Base-by-base conservation (phyloP, 148 eudicot genomes). In the Spergularia bocconei region DNA sequence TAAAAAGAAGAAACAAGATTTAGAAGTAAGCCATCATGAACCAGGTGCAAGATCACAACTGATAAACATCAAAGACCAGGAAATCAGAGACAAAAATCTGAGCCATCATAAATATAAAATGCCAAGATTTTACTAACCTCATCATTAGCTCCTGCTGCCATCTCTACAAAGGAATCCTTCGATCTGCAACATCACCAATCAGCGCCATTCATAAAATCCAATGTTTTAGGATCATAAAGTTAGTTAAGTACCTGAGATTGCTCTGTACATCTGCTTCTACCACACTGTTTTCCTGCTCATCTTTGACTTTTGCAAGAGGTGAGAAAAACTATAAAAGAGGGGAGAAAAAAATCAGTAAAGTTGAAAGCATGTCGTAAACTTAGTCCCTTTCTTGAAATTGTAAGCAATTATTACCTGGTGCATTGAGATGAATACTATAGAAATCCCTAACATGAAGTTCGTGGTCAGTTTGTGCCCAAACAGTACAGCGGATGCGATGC, bases 391-490 rank as follows among this genome's bases (percentile, higher is more conserved):
- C 14, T 47, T 15, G 23, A 25, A 54, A n/a, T 29, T 38, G 54
- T 68, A 23, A 61, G 67, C 23, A 33, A 29, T 25, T 25, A 38
- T 57, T 91, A 95, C 98, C 98, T 95, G 98, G 81, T 95, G 98
- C 98, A 95, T 95, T 67, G 98, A 95, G 86, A 95, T 95, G 87
- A 95, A 92, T 51, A 95, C 98, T 78, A 92, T 86, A 73, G 98
- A 89, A 82, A 95, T 95, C 71, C 98, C 98, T 80, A 95, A 80
- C 36, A 91, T 60, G 51, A 95, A 95, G 87, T 95, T 95, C 25
- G 91, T 86, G 16, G 98, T 95, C 79, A 95, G 81, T 39, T 87
- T 88, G 79, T 95, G 98, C 21, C 97, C 98, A 85, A 95, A 95
- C 81, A 95, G 68, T 72, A 84, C 86, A 76, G 98, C 97, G 69